Conservation (phyloP, 2,329 filamentous ascomycete species). For the Exophiala dermatitidis region DNA sequence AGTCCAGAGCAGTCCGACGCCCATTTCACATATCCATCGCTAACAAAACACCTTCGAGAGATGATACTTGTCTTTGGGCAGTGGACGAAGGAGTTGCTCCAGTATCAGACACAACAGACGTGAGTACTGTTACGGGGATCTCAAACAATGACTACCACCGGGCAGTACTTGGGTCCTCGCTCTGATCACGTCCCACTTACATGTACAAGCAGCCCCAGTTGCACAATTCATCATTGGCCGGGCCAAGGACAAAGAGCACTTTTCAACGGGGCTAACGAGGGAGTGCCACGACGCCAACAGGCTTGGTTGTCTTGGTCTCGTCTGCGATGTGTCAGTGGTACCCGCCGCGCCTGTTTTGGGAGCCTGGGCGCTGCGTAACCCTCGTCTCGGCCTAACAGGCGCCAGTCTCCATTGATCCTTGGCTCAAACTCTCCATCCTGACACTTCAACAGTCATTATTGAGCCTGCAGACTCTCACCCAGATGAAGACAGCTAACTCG, state of each 20-base stretch:
- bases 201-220: not conserved
- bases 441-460: not conserved
- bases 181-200: no score
- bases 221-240: not conserved
- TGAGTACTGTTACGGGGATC: no score
- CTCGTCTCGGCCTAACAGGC: slow-evolving; percentile 4
- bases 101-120: no score
- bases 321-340: not conserved
- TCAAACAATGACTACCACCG: no score
- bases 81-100: no score
- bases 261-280: not conserved
- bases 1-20: not conserved
- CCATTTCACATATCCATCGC: not conserved
- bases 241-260: not conserved
- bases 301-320: slow-evolving; percentile 18
- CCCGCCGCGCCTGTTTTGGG: not conserved
- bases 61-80: no score
- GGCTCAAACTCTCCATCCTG: not conserved
- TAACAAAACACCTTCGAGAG: not conserved
- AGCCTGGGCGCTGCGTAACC: slow-evolving; percentile 16
- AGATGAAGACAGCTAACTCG: not conserved
- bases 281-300: slow-evolving; percentile 3
- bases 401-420: not conserved
- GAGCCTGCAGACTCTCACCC: not conserved
- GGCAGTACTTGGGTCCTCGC: no score